These are phyloP conservation scores for Maudiozyma barnettii DNA, from an alignment of 805 yeast genomes.

Conservation along the genomic window DNA sequence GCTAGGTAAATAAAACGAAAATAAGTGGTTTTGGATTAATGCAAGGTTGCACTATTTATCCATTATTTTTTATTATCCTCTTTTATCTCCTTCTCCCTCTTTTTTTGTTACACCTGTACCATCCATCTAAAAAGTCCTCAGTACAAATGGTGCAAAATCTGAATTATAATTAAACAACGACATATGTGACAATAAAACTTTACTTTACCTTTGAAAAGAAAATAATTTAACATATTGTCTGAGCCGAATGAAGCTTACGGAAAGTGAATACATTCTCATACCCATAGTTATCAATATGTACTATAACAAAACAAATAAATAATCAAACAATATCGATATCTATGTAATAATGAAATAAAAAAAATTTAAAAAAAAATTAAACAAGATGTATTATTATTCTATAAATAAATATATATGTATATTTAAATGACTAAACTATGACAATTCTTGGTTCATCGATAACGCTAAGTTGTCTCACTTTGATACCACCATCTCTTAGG, in stretches of 20 bases:
- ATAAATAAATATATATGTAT: neutral
- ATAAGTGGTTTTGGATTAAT: neutral
- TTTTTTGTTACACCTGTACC: neutral
- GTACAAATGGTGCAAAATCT: neutral
- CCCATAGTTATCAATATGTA: too few species aligned
- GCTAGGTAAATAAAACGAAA: slow-evolving; percentile 42
- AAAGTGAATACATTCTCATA: too few species aligned
- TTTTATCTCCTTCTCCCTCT: neutral
- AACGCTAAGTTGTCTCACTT: slow-evolving; percentile 48
- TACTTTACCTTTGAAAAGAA: too few species aligned
- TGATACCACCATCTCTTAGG: slow-evolving; percentile 62
- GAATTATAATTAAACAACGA: neutral
- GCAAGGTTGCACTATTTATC: too few species aligned
- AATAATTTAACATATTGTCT: too few species aligned
- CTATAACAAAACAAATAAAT: neutral
- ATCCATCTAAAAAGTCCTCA: too few species aligned
- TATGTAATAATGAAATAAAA: neutral
- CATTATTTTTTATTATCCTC: neutral
- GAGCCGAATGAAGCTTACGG: too few species aligned
- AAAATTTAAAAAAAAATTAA: neutral
- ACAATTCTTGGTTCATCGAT: slow-evolving; percentile 21
- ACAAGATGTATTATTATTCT: too few species aligned
- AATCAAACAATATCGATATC: neutral
- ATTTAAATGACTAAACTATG: slow-evolving; percentile 8
- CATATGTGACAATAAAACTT: neutral